phyloP scores from a whole-genome alignment of 164 flowering plant genomes.

The Warburgia ugandensis region DNA sequence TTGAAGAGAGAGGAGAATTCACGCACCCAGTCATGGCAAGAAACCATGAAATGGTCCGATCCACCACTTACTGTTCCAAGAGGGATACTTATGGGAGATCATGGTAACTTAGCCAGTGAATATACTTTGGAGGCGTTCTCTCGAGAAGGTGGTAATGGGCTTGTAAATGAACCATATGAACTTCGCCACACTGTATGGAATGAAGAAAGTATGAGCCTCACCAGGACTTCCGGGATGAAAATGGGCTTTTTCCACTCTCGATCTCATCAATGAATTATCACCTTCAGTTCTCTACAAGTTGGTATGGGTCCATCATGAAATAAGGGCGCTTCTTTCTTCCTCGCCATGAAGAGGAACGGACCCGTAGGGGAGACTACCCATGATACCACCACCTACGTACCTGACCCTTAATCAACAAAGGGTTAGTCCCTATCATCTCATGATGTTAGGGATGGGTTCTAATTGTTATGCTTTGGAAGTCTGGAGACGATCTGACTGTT shows the following conservation, averaged over 20 bases:
- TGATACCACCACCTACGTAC: too few species aligned
- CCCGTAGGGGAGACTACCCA: too few species aligned
- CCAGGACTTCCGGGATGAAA: conserved; percentile 36
- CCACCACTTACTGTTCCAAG: conserved; percentile 57
- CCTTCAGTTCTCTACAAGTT: conserved; percentile 55
- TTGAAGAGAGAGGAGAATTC: background rate
- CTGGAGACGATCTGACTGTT: too few species aligned
- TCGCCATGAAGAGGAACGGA: too few species aligned
- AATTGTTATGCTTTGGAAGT: too few species aligned
- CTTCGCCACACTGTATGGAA: conserved; percentile 45
- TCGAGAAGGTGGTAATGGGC: conserved; percentile 24
- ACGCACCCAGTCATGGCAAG: conserved; percentile 77
- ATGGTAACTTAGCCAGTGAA: conserved; percentile 34
- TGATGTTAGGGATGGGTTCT: too few species aligned
- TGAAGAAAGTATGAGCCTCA: conserved; percentile 49
- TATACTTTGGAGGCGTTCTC: conserved; percentile 24
- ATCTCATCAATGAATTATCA: conserved; percentile 54
- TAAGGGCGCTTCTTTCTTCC: conserved; percentile 56
- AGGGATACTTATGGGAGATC: conserved; percentile 41
- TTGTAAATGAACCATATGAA: conserved; percentile 30
- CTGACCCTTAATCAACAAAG: too few species aligned
- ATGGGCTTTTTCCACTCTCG: conserved; percentile 25
- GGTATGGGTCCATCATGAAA: conserved; percentile 48
- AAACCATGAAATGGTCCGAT: conserved; percentile 56
- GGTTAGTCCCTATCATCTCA: too few species aligned